Conservation (phyloP, 768 basidiomycete genomes). For the Termitomyces sp. region DNA sequence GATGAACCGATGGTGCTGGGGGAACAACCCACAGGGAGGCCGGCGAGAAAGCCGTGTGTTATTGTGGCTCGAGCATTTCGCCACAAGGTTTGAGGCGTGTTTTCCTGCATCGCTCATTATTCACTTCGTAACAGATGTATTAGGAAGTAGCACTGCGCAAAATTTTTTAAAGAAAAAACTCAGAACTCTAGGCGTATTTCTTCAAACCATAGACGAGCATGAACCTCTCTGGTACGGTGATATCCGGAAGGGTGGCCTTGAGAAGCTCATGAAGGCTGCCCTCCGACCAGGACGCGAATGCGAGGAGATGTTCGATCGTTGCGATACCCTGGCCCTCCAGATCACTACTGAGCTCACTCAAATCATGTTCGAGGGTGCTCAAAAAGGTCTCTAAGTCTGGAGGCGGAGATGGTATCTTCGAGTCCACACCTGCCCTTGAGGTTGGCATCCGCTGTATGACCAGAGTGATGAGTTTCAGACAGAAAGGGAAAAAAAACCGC, state of each 20-base stretch:
- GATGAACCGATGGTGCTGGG: too few relatives aligned
- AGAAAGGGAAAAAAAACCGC: too few relatives aligned
- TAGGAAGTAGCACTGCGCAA: not conserved
- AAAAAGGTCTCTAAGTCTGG: conserved; percentile 3
- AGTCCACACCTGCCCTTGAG: not conserved
- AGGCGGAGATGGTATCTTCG: not conserved
- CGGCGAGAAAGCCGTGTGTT: too few relatives aligned
- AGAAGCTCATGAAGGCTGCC: conserved; percentile 6
- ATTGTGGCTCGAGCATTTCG: too few relatives aligned
- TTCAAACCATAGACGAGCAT: conserved; percentile 11
- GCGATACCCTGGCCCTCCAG: conserved; percentile 5
- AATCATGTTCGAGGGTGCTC: conserved; percentile 3
- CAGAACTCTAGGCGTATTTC: not conserved
- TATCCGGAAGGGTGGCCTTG: conserved; percentile 5
- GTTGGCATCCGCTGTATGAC: not conserved
- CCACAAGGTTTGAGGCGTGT: too few relatives aligned
- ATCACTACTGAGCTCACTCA: not conserved
- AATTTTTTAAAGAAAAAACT: not conserved
- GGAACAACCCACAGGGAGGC: too few relatives aligned
- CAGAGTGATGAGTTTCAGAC: not conserved
- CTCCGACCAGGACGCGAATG: conserved; percentile 8
- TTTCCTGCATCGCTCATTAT: not conserved
- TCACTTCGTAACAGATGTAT: not conserved
- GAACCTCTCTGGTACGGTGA: conserved; percentile 7
- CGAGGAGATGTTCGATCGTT: conserved; percentile 5